A percentile compares a stretch with the other conserved stretches of the same genome.
phyloP scores from a whole-genome alignment of 2,329 filamentous ascomycete species.

The Colletotrichum tropicicola region DNA sequence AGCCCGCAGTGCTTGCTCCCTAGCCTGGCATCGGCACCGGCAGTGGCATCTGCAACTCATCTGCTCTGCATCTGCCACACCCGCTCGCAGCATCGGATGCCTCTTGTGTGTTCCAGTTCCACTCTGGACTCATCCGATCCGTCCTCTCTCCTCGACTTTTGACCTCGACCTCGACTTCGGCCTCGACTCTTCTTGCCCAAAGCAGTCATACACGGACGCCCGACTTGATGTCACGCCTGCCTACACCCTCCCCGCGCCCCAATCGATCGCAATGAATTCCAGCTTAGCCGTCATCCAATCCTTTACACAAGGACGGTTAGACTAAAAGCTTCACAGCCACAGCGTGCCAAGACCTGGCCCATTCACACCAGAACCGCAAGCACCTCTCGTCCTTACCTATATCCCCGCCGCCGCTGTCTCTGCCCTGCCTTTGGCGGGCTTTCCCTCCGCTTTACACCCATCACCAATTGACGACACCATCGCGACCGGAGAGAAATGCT shows the following conservation, averaged over 20 bases:
- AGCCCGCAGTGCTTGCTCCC: background rate
- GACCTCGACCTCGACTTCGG: background rate
- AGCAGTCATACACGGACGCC: background rate
- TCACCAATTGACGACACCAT: background rate
- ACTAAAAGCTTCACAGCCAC: slow-evolving; percentile 28
- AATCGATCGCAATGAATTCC: slow-evolving; percentile 27
- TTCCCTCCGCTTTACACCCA: background rate
- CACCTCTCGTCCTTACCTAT: background rate
- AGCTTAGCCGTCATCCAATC: slow-evolving; percentile 26
- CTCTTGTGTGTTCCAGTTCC: slow-evolving; percentile 3
- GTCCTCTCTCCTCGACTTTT: background rate
- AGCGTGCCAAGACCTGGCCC: slow-evolving; percentile 21
- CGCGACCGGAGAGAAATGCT: slow-evolving; percentile 39
- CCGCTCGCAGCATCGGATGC: slow-evolving; percentile 9
- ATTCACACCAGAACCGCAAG: background rate
- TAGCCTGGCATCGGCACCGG: slow-evolving; percentile 9
- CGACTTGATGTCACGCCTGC: slow-evolving; percentile 7
- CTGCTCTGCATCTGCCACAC: slow-evolving; percentile 9
- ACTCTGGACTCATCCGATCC: slow-evolving; percentile 14
- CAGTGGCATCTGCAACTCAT: slow-evolving; percentile 15
- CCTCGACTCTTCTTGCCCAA: background rate
- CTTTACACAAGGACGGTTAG: slow-evolving; percentile 28
- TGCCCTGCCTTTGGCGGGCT: slow-evolving; percentile 3
- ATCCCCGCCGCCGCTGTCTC: slow-evolving; percentile 16
- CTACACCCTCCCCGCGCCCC: slow-evolving; percentile 3